phyloP scores from a whole-genome alignment of 768 basidiomycete species.

The Saitozyma podzolica region DNA sequence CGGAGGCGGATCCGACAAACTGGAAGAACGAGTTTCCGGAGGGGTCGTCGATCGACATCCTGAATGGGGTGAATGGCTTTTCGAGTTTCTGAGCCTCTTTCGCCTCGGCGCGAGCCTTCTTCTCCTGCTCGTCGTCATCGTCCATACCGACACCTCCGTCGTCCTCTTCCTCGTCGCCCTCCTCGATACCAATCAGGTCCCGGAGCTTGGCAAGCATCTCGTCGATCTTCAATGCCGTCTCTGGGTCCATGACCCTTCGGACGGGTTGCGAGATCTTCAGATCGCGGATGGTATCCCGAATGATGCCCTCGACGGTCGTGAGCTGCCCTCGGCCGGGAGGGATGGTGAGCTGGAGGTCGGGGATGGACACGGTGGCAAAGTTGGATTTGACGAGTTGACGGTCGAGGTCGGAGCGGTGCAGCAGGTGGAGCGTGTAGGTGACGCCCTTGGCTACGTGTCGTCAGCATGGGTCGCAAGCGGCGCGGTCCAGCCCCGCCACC shows the following conservation, averaged over 20 bases:
- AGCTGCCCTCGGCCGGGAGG: conserved; percentile 84
- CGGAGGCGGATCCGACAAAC: conserved; percentile 78
- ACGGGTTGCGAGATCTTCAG: conserved; percentile 78
- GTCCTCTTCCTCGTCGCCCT: conserved; percentile 47
- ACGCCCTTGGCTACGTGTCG: conserved; percentile 69
- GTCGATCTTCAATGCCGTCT: conserved; percentile 71
- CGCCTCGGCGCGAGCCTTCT: conserved; percentile 24
- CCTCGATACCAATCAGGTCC: conserved; percentile 37
- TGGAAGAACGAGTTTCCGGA: conserved; percentile 96
- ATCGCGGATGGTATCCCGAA: conserved; percentile 78
- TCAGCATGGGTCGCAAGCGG: too few species aligned
- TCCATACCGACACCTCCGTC: conserved; percentile 64
- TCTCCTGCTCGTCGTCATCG: conserved; percentile 60
- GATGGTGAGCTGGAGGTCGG: conserved; percentile 86
- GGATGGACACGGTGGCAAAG: conserved; percentile 75
- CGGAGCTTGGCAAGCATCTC: conserved; percentile 62
- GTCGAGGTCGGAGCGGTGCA: conserved; percentile 73
- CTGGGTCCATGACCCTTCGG: conserved; percentile 70
- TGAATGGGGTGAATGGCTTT: conserved; percentile 69
- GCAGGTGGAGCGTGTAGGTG: conserved; percentile 75
- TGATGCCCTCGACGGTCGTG: conserved; percentile 92
- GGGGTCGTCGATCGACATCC: conserved; percentile 84
- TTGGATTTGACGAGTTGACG: conserved; percentile 90
- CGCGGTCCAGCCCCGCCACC: too few species aligned
- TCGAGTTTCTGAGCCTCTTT: conserved; percentile 45